Evolutionary conservation across 768 basidiomycete genomes (phyloP).

Genomic region (Leccinum fibrillosum): DNA sequence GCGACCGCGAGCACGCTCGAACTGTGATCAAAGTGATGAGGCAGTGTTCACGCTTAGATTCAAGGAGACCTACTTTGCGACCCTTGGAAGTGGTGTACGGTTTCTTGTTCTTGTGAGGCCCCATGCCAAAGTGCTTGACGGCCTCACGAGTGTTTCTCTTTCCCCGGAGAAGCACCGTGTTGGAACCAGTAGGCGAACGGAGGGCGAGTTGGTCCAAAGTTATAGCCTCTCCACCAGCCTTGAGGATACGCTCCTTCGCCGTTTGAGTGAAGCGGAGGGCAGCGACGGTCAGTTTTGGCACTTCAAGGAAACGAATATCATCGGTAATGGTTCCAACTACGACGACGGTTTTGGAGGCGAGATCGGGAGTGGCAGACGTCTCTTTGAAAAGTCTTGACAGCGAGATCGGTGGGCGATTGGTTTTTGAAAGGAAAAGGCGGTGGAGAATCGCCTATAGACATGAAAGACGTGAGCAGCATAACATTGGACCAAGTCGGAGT

Average conservation of each 20-base stretch:
- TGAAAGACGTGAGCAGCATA: conserved; percentile 18
- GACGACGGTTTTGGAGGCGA: conserved; percentile 81
- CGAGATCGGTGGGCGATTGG: conserved; percentile 95
- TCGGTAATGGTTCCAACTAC: conserved; percentile 92
- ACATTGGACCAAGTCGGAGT: conserved; percentile 2
- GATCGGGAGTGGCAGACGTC: conserved; percentile 62
- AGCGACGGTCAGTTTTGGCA: conserved; percentile 91
- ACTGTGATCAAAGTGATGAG: conserved; percentile 40
- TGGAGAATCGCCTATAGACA: conserved; percentile 78
- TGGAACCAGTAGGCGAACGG: conserved; percentile 90
- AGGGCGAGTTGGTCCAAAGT: conserved; percentile 97
- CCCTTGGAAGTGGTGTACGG: conserved; percentile 95
- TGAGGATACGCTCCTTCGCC: conserved; percentile 92
- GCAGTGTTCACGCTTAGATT: too few relatives aligned
- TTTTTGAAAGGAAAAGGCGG: conserved; percentile 94
- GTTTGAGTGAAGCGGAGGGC: conserved; percentile 93
- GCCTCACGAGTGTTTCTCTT: conserved; percentile 93
- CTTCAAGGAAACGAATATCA: conserved; percentile 79
- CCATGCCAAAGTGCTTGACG: conserved; percentile 98
- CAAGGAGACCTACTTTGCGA: conserved; percentile 63
- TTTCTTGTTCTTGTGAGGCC: conserved; percentile 98
- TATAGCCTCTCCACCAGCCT: conserved; percentile 90
- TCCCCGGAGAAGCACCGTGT: conserved; percentile 92
- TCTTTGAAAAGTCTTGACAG: conserved; percentile 90
- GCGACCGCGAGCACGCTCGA: conserved; percentile 98